Evolutionary conservation across 768 basidiomycete genomes (phyloP).

Genomic region (Kwoniella bestiolae): DNA sequence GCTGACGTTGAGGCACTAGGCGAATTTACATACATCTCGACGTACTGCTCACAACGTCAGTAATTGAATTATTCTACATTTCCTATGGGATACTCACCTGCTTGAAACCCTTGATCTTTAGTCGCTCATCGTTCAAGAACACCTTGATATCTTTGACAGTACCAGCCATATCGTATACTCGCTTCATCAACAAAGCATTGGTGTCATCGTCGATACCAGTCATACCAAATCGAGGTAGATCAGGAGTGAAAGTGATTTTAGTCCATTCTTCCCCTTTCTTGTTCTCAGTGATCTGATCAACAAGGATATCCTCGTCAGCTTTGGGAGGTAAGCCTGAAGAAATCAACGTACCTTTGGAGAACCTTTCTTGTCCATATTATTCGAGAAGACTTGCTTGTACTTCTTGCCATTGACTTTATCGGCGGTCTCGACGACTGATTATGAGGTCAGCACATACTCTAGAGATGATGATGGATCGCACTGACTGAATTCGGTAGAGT

Average conservation of each 20-base stretch:
- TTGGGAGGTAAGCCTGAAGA: background rate
- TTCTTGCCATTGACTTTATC: slow-evolving; percentile 83
- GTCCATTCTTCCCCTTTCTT: slow-evolving; percentile 87
- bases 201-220: slow-evolving; percentile 84
- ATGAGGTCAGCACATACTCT: background rate
- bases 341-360: slow-evolving; percentile 68
- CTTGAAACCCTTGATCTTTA: slow-evolving; percentile 95
- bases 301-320: background rate
- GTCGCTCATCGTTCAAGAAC: slow-evolving; percentile 83
- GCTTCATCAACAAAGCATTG: slow-evolving; percentile 81
- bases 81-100: slow-evolving; percentile 42
- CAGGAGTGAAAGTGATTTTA: slow-evolving; percentile 87
- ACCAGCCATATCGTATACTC: slow-evolving; percentile 97
- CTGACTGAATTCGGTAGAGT: slow-evolving; percentile 85
- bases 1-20: slow-evolving; percentile 72
- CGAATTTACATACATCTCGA: slow-evolving; percentile 86
- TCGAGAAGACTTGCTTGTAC: slow-evolving; percentile 91
- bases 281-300: slow-evolving; percentile 85
- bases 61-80: background rate
- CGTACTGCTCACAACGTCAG: slow-evolving; percentile 66
- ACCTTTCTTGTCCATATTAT: slow-evolving; percentile 88
- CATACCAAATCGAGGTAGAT: slow-evolving; percentile 91
- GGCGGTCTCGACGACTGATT: slow-evolving; percentile 78
- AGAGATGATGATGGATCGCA: background rate
- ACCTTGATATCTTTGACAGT: slow-evolving; percentile 92